These are phyloP conservation scores for Rhodofomes roseus DNA, from an alignment of 1,284 basidiomycete species.

Conservation along the genomic window DNA sequence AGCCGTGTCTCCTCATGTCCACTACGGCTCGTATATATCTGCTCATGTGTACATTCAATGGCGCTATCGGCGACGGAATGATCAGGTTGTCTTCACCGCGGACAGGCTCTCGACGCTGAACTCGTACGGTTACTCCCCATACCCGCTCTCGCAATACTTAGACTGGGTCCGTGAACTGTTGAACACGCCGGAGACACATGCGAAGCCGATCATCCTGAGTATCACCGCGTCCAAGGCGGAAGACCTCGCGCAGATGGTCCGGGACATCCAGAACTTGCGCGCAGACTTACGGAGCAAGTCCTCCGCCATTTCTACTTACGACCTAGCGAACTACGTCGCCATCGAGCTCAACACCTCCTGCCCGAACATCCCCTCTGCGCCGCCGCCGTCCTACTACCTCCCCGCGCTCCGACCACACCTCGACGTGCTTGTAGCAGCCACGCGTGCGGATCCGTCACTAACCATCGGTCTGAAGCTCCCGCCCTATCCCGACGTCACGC, in stretches of 20 bases:
- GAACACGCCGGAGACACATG: conserved; percentile 12
- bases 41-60: background rate
- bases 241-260: conserved; percentile 52
- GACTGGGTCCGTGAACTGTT: conserved; percentile 57
- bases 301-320: background rate
- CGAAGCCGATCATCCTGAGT: conserved; percentile 74
- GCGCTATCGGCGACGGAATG: background rate
- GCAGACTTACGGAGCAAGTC: conserved; percentile 29
- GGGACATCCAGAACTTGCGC: conserved; percentile 55
- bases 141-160: conserved; percentile 61
- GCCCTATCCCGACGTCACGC: conserved; percentile 65
- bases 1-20: background rate
- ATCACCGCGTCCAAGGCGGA: conserved; percentile 57
- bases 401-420: conserved; percentile 44
- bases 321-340: conserved; percentile 31
- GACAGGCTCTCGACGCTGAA: conserved; percentile 58
- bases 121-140: conserved; percentile 79
- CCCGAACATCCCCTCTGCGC: conserved; percentile 64
- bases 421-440: conserved; percentile 44
- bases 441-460: conserved; percentile 46
- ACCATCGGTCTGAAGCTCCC: conserved; percentile 77
- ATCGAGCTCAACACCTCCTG: conserved; percentile 80
- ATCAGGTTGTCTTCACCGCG: conserved; percentile 57
- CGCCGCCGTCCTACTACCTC: conserved; percentile 66
- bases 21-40: background rate